Base-by-base conservation (phyloP, 768 basidiomycete species). In the Tephrocybe sp. region DNA sequence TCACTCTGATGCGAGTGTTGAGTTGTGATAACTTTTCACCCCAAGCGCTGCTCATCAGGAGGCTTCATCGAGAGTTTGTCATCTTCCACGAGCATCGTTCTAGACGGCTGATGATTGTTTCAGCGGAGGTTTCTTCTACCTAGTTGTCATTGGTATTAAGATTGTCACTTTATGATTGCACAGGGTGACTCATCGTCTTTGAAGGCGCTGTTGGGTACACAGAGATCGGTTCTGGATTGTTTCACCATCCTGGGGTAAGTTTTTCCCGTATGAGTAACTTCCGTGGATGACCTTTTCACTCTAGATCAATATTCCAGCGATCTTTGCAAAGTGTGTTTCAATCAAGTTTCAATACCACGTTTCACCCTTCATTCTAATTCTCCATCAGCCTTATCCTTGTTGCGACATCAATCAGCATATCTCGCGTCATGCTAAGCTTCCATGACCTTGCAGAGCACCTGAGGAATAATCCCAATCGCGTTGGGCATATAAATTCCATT, bases 351-450 rank as follows among this genome's bases (percentile, higher is more conserved):
- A 9, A 12, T n/a, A 13, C 31, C 14, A 30, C 22, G 35, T 26
- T 26, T 10, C 19, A 4, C 6, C 13, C 17, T 5, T 17, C 38
- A 31, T 7, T 45, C 34, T 36, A 38, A 31, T 9, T 2, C 14
- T n/a, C 1, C 39, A 31, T 14, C 38, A 57, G 52, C 19, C 35
- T 53, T 34, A 43, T 57, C 13, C 48, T 57, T 5, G 55, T 48
- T 1, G 52, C 45, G 2, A 57, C 55, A 4, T 57, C 52, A 7
- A 42, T 57, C 34, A 57, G 52, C 19, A 57, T 57, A 35, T 56
- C 55, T 5, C 55, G 55, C 16, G 55, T 56, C 39, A 53, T 53
- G 55, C 45, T 57, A 4, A 57, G 55, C 44, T 53, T 57, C 31
- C 55, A 53, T 16, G 43, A 57, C 10, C 52, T 53, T 2, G 55